Base-by-base conservation (phyloP, 177 flowering plant genomes). In the Telopea speciosissima region DNA sequence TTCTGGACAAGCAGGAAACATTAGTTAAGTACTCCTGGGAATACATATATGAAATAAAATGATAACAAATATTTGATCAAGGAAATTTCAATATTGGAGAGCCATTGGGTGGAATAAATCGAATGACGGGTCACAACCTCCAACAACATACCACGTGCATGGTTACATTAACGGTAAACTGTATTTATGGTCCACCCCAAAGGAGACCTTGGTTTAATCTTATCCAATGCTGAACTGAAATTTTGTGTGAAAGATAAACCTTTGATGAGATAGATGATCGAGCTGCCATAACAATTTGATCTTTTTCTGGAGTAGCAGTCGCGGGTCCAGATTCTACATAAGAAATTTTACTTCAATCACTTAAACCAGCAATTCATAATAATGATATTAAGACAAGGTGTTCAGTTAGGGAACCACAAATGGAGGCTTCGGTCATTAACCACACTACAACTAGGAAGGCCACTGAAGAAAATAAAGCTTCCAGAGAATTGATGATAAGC, bases 221-320 rank as follows among this genome's bases (percentile, higher is more conserved):
- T n/a, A 63, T 56, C 19, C 12, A 45, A 67, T 22, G 24, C 22
- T 40, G 24, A 58, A 25, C 67, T 22, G 45, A 72, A 63, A 64
- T 56, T 14, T 62, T 5, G 14, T 67, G 21, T n/a, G 49, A 52
- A 40, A 17, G 9, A 62, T 63, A 73, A 63, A 89, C 99, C 97
- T 91, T 95, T 74, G 99, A 86, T 65, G 84, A 74, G 62, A 90
- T 62, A 40, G 97, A 89, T 65, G 85, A 67, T 33, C 91, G 87
- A 77, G 96, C 81, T 70, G 97, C 99, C 81, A 66, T 84, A 31
- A 87, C 54, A 73, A 95, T 77, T 14, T 85, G 81, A 70, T 88
- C 85, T 65, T 83, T 88, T 74, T 88, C 90, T 21, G 28, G 59
- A 26, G 87, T 26, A 65, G 85, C 74, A 25, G 73, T 45, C 71